Evolutionary conservation across 177 flowering plant species (phyloP), one percentile per base, ranked within the genome.

Genomic region (Telopea speciosissima): DNA sequence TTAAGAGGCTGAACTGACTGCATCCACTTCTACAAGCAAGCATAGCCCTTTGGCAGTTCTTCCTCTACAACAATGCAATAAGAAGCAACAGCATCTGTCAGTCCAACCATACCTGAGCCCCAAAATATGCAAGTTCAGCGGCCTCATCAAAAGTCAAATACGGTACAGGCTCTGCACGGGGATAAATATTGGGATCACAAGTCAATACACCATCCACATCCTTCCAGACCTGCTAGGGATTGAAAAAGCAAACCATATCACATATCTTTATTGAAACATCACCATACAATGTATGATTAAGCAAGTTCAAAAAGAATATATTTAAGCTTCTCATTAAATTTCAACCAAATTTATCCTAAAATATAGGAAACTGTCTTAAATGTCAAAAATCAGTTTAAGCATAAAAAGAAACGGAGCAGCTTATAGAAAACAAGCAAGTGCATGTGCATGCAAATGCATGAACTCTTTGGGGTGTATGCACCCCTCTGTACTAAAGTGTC

Each of bases 121-220:
- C 98, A 81, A 95, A 95, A 76, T 93, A 95, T 62, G 97, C 97
- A 80, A 95, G 99, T 75, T 93, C 96, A 49, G 97, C 87, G 24
- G 99, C 99, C 83, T 95, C 99, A 13, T 95, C 98, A 80, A 91
- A 95, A 69, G 99, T 95, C 82, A 95, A 77, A 77, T 74, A 85
- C 25, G 97, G 96, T 64, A 95, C 98, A 63, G 99, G 94, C 68
- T 79, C 72, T 59, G 99, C 98, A 23, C 23, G 69, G 44, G 89
- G 69, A 82, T 82, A 81, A 71, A 95, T 91, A 77, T 87, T 90
- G 26, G 99, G 99, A 81, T 95, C 99, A 73, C 98, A 91, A 2
- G 99, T 93, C 78, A 95, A 77, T 63, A 93, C 98, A 68, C 99
- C 98, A 81, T 95, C 99, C 70, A 95, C 99, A 81, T 95, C 99